Evolutionary conservation across 73 alveolate genomes (phyloP).

Genomic region (Paramecium sexaurelia): DNA sequence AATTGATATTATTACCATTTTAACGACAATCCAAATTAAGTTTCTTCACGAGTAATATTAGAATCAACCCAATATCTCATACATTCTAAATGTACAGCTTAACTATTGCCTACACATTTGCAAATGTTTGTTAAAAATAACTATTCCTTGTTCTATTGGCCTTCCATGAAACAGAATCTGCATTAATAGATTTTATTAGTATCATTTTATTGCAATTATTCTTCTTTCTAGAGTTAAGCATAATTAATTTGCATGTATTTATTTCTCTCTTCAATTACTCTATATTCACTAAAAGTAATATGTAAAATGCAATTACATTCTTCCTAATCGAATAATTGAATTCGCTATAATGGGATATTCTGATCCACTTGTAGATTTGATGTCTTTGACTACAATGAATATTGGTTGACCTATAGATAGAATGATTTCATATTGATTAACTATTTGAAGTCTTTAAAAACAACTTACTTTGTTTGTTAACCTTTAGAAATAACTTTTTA

Average conservation of each 20-base stretch:
- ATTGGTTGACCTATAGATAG: background rate
- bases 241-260: background rate
- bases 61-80: slow-evolving; percentile 13
- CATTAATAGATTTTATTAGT: background rate
- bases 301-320: background rate
- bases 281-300: background rate
- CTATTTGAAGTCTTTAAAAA: background rate
- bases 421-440: background rate
- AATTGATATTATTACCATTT: background rate
- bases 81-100: slow-evolving; percentile 42
- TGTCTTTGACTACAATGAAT: slow-evolving; percentile 10
- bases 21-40: background rate
- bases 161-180: slow-evolving; percentile 54
- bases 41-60: background rate
- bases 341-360: background rate
- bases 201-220: background rate
- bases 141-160: background rate
- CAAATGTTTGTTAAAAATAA: slow-evolving; percentile 25
- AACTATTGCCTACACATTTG: slow-evolving; percentile 6
- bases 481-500: background rate
- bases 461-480: background rate
- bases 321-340: slow-evolving; percentile 27
- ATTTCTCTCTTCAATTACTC: background rate
- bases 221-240: background rate
- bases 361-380: background rate